Conservation (phyloP, 805 yeast genomes). For the Saccharomyces mikatae region DNA sequence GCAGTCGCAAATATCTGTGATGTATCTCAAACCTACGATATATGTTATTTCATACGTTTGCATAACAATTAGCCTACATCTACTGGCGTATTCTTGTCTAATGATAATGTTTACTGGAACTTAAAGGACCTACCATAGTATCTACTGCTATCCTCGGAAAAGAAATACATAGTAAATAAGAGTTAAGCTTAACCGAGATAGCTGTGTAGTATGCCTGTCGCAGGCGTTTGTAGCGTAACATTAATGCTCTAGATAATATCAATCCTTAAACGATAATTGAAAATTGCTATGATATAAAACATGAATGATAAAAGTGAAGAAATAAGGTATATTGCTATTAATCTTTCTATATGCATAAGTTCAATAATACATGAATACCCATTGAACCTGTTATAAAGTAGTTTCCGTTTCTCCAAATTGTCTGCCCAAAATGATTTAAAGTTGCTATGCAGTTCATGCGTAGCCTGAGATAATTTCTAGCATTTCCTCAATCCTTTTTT, state of each 20-base stretch:
- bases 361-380: background rate
- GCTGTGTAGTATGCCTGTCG: background rate
- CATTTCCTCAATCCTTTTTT: slow-evolving; percentile 53
- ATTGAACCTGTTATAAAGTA: background rate
- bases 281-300: background rate
- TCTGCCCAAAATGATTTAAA: background rate
- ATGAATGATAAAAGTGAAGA: background rate
- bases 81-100: background rate
- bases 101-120: background rate
- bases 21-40: background rate
- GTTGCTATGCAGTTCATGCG: background rate
- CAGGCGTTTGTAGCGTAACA: background rate
- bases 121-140: background rate
- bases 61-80: background rate
- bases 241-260: background rate
- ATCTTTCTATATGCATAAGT: background rate
- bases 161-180: no score
- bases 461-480: slow-evolving; percentile 46
- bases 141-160: background rate
- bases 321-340: background rate
- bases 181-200: no score
- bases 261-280: background rate
- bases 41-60: background rate
- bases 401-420: background rate
- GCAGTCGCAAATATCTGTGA: background rate